These are phyloP conservation scores for Xylaria sp. DNA, from an alignment of 2,329 filamentous ascomycete genomes.

Conservation along the genomic window DNA sequence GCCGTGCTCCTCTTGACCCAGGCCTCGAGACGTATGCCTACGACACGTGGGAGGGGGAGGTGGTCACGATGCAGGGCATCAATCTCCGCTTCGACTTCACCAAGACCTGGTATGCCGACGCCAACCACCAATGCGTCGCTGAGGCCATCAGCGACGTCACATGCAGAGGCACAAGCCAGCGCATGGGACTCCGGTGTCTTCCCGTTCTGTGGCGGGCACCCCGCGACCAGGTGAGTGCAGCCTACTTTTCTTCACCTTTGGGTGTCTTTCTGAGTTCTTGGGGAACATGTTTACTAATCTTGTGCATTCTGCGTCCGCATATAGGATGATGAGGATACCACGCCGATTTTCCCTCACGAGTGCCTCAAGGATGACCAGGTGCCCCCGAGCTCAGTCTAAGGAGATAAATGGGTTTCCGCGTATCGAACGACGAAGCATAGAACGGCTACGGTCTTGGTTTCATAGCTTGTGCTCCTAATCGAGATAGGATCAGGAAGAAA, in stretches of 20 bases:
- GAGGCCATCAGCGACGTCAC: slow-evolving; percentile 21
- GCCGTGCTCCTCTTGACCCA: slow-evolving; percentile 6
- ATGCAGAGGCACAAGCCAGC: slow-evolving; percentile 2
- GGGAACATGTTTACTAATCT: background rate
- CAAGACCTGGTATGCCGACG: slow-evolving; percentile 9
- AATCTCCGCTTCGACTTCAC: slow-evolving; percentile 29
- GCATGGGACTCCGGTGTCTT: slow-evolving; percentile 12
- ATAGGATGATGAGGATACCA: slow-evolving; percentile 17
- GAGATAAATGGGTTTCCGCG: background rate
- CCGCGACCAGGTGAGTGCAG: slow-evolving; percentile 6
- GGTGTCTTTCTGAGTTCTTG: background rate
- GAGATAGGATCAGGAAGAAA: too few species aligned
- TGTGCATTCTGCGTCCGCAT: background rate
- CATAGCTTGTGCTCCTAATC: background rate
- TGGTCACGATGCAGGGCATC: slow-evolving; percentile 5
- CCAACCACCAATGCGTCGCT: slow-evolving; percentile 18
- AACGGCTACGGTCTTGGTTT: background rate
- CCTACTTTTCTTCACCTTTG: background rate
- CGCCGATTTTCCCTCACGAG: background rate
- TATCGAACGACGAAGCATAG: background rate
- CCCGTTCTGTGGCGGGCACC: slow-evolving; percentile 14
- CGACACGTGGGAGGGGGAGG: slow-evolving; percentile 6
- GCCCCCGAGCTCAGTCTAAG: slow-evolving; percentile 11
- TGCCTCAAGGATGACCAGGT: slow-evolving; percentile 15
- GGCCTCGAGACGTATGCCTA: slow-evolving; percentile 21